These are phyloP conservation scores for Xylariaceae sp. DNA, from an alignment of 2,329 filamentous ascomycete species.

Conservation along the genomic window DNA sequence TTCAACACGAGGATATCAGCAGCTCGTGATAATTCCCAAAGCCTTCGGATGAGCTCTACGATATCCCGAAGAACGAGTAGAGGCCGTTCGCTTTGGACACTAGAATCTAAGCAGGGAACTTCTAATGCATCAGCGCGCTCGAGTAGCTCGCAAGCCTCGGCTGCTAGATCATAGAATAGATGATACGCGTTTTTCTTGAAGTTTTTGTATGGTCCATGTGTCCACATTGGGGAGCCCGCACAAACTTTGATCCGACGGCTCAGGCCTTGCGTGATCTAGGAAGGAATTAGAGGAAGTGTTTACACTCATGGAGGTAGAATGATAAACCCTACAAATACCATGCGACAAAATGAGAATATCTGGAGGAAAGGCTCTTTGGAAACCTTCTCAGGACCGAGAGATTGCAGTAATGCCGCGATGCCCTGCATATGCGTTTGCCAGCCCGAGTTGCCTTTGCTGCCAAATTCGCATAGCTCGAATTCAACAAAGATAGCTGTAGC, in stretches of 20 bases:
- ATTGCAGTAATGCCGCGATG: slow-evolving; percentile 13
- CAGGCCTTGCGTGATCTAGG: slow-evolving; percentile 16
- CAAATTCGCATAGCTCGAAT: slow-evolving; percentile 22
- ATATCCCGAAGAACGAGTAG: slow-evolving; percentile 5
- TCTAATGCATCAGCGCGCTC: slow-evolving; percentile 11
- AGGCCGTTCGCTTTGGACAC: not conserved
- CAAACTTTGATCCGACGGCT: slow-evolving; percentile 13
- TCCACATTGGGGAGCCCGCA: slow-evolving; percentile 15
- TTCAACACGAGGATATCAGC: slow-evolving; percentile 3
- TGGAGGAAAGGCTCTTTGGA: slow-evolving; percentile 14
- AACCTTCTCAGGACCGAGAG: slow-evolving; percentile 17
- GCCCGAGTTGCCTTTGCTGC: slow-evolving; percentile 15
- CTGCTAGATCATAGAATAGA: slow-evolving; percentile 15
- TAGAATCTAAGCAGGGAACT: not conserved
- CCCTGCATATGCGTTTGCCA: slow-evolving; percentile 19
- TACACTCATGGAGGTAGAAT: not conserved
- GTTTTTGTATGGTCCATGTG: slow-evolving; percentile 10
- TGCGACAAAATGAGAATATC: slow-evolving; percentile 18
- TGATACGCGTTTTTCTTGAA: slow-evolving; percentile 16
- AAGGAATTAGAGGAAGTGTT: not conserved
- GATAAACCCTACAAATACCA: slow-evolving; percentile 14
- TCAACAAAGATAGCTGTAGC: slow-evolving; percentile 16
- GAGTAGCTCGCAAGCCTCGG: slow-evolving; percentile 14
- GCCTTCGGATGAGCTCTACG: slow-evolving; percentile 8
- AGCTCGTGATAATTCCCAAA: slow-evolving; percentile 8